phyloP scores from a whole-genome alignment of 2,329 filamentous ascomycete genomes.

The Aspergillus sp. region DNA sequence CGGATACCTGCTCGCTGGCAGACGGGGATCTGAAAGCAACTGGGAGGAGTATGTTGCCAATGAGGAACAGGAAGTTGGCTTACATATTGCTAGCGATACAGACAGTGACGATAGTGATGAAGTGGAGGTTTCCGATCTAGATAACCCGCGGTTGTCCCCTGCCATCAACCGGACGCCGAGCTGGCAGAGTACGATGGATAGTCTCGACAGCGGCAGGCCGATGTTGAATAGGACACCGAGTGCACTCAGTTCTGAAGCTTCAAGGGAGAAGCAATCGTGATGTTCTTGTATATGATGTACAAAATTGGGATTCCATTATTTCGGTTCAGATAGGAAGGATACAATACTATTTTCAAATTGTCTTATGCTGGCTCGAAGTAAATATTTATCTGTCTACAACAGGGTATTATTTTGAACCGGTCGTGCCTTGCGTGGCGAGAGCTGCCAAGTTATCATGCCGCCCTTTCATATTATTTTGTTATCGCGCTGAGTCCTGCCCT shows the following conservation, averaged over 20 bases:
- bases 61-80: background rate
- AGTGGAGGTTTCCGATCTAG: background rate
- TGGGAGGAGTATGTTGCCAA: background rate
- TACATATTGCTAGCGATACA: background rate
- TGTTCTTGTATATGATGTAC: background rate
- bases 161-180: background rate
- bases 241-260: background rate
- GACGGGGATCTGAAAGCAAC: background rate
- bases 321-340: background rate
- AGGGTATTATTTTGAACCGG: background rate
- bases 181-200: background rate
- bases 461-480: too few relatives aligned
- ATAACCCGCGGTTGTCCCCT: background rate
- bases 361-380: background rate
- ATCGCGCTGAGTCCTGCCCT: background rate
- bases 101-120: constrained; percentile 3
- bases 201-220: background rate
- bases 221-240: background rate
- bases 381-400: background rate
- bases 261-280: background rate
- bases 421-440: background rate
- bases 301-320: background rate
- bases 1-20: background rate
- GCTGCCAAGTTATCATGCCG: too few relatives aligned
- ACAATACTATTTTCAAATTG: background rate